These are phyloP conservation scores for Stephania cephalantha DNA, from an alignment of 164 flowering plant genomes.

Conservation along the genomic window DNA sequence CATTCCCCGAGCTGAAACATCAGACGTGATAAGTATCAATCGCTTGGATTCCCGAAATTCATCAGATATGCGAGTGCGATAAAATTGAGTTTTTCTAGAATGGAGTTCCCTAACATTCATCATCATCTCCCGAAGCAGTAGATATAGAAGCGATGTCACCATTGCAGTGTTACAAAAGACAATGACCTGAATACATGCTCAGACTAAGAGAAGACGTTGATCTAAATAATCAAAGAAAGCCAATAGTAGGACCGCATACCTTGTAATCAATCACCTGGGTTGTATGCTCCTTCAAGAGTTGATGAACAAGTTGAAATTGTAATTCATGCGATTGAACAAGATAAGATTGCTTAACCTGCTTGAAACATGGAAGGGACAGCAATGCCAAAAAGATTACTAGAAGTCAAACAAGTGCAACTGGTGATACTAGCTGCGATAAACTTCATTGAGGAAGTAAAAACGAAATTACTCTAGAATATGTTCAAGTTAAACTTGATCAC, in stretches of 20 bases:
- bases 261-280: slow-evolving; percentile 57
- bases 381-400: not conserved
- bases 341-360: slow-evolving; percentile 75
- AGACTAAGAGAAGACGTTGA: slow-evolving; percentile 5
- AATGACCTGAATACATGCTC: slow-evolving; percentile 51
- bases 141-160: slow-evolving; percentile 72
- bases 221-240: not conserved
- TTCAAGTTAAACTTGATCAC: not conserved
- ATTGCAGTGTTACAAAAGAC: slow-evolving; percentile 87
- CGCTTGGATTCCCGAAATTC: slow-evolving; percentile 75
- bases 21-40: slow-evolving; percentile 76
- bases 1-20: slow-evolving; percentile 91
- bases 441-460: not conserved
- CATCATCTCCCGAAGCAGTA: slow-evolving; percentile 69
- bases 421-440: not conserved
- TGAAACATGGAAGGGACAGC: not conserved
- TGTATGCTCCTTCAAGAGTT: slow-evolving; percentile 69
- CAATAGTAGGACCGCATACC: slow-evolving; percentile 29
- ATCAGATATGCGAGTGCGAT: slow-evolving; percentile 65
- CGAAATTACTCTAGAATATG: not conserved
- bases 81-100: slow-evolving; percentile 77
- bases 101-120: slow-evolving; percentile 85
- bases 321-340: slow-evolving; percentile 71
- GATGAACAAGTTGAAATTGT: slow-evolving; percentile 66
- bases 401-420: not conserved